Percentiles rank a stretch among this genome's conserved stretches.
These are phyloP conservation scores for Amanita fuliginea DNA, from an alignment of 768 basidiomycete species.

Conservation along the genomic window DNA sequence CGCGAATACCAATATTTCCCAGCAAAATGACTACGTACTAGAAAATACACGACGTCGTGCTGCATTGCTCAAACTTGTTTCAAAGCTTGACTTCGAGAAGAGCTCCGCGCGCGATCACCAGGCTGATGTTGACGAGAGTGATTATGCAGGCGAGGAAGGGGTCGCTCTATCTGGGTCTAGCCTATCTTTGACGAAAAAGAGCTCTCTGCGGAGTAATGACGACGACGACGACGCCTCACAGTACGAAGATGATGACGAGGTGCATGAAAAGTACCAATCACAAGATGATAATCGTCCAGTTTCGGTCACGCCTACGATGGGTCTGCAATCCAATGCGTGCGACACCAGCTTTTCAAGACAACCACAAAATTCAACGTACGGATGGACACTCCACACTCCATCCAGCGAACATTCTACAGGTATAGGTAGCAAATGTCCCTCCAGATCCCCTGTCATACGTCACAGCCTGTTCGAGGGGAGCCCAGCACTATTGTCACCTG, in stretches of 20 bases:
- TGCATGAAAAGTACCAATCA: slow-evolving; percentile 7
- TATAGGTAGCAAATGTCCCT: slow-evolving; percentile 9
- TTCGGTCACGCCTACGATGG: not conserved
- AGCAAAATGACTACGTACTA: slow-evolving; percentile 8
- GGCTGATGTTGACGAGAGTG: slow-evolving; percentile 16
- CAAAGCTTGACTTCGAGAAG: slow-evolving; percentile 14
- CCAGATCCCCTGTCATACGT: slow-evolving; percentile 21
- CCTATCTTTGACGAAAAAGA: not conserved
- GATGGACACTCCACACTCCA: not conserved
- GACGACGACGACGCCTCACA: slow-evolving; percentile 8
- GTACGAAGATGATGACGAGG: slow-evolving; percentile 20
- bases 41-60: slow-evolving; percentile 20
- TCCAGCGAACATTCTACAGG: not conserved
- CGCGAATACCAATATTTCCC: not conserved
- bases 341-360: not conserved
- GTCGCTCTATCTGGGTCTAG: slow-evolving; percentile 24
- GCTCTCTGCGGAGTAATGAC: not conserved
- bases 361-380: not conserved
- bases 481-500: slow-evolving; percentile 9
- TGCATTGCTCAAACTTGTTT: slow-evolving; percentile 25
- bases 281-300: not conserved
- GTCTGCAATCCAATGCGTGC: not conserved
- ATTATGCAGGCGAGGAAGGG: slow-evolving; percentile 22
- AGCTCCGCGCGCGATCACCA: slow-evolving; percentile 2
- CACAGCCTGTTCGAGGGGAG: slow-evolving; percentile 9